Base-by-base conservation (phyloP, 1,284 basidiomycete species). In the Moniliophthora roreri region DNA sequence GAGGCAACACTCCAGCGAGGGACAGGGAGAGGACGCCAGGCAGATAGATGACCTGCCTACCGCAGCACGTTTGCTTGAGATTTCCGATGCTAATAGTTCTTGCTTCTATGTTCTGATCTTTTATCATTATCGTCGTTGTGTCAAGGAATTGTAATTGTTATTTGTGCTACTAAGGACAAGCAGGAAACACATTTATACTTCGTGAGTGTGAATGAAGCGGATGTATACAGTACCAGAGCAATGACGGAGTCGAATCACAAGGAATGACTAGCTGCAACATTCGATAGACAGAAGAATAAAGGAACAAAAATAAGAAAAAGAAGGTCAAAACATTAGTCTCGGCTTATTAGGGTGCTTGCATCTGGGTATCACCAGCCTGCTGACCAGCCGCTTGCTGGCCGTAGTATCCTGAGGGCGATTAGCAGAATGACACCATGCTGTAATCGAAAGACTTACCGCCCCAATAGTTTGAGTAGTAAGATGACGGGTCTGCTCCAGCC, bases 391-490 rank as follows among this genome's bases (percentile, higher is more conserved):
- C 76, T 67, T 86, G 84, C 67, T 90, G 89, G 50, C 82, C 81
- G 62, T 91, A 91, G 65, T 91, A 91, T 58, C 88, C 89, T 91
- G 57, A 34, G 54, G 44, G 16, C 13, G 38, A 28, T 61, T 16
- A 62, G 63, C 51, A 42, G 24, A 52, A 26, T 15, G 28, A 45
- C 40, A 18, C 39, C n/a, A n/a, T 42, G 44, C 47, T 50, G 8
- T 38, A 23, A 48, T 44, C 20, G 44, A 3, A 57, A 15, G 7
- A 73, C 86, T 67, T 54, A 89, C 87, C 87, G 66, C 89, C 86
- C 89, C 89, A 91, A 66, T 91, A 91, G 65, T 88, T 87, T 50
- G 82, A 82, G 69, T 91, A 91, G 69, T 91, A 91, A 53, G 81
- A 80, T 63, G 73, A 86, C 50, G 89, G 85, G 65, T 91, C 89